Conservation (phyloP, 176 grass and related monocot genomes). For the Aegilops bicornis region DNA sequence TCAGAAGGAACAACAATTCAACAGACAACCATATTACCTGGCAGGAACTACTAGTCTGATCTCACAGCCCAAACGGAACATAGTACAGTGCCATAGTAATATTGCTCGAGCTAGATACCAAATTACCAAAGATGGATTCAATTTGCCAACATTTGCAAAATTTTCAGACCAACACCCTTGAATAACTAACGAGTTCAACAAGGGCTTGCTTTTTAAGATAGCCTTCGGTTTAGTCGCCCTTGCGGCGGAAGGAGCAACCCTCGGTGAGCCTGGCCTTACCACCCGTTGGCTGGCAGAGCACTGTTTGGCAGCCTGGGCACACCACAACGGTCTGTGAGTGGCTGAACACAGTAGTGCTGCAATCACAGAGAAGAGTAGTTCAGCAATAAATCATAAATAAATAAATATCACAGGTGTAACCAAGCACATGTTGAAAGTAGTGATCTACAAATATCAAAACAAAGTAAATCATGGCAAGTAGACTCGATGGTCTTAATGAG, state of each 20-base stretch:
- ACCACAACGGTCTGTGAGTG: constrained; percentile 83
- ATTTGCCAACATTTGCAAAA: constrained; percentile 24
- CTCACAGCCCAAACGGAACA: not conserved
- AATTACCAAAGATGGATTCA: constrained; percentile 31
- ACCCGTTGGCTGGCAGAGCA: constrained; percentile 78
- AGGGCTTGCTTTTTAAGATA: not conserved
- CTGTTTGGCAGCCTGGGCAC: constrained; percentile 61
- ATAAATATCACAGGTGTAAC: not conserved
- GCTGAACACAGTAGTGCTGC: constrained; percentile 84
- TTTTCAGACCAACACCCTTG: constrained; percentile 18
- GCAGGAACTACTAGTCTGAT: not conserved
- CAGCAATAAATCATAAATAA: not conserved
- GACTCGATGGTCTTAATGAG: not conserved
- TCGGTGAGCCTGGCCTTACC: constrained; percentile 72
- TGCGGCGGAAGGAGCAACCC: constrained; percentile 86
- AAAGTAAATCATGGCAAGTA: too few species aligned
- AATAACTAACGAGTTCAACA: not conserved
- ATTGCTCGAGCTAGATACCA: not conserved
- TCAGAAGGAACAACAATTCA: too few species aligned
- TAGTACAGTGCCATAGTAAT: not conserved
- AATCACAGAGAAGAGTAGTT: not conserved
- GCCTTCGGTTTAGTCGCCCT: constrained; percentile 46
- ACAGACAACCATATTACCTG: not conserved
- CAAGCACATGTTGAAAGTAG: too few species aligned
- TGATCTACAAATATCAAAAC: not conserved